These are phyloP conservation scores for Taxawa tesnikishii DNA, from an alignment of 2,329 filamentous ascomycete genomes.

Conservation along the genomic window DNA sequence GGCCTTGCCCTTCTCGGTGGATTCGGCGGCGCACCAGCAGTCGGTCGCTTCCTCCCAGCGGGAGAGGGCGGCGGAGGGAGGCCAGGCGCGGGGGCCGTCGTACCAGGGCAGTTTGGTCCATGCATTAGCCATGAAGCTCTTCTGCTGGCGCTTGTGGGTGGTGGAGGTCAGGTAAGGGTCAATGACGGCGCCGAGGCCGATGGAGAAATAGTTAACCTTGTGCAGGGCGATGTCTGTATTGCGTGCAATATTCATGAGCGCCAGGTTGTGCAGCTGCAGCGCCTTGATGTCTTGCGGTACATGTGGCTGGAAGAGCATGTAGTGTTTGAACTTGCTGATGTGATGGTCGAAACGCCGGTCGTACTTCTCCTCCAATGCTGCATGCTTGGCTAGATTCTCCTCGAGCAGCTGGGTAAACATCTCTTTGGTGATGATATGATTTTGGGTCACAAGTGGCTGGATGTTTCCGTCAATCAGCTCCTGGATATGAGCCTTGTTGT, in stretches of 20 bases:
- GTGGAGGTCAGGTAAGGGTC: constrained; percentile 49
- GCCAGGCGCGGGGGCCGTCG: constrained; percentile 17
- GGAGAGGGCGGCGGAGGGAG: constrained; percentile 46
- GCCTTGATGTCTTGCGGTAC: constrained; percentile 5
- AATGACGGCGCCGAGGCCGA: constrained; percentile 52
- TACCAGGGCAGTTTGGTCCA: constrained; percentile 11
- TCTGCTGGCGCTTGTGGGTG: constrained; percentile 25
- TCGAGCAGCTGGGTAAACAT: constrained; percentile 8
- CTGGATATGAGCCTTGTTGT: constrained; percentile 28
- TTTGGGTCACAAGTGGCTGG: constrained; percentile 5
- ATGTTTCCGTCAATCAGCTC: constrained; percentile 11
- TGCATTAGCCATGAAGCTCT: constrained; percentile 1
- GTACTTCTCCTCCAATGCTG: constrained; percentile 7
- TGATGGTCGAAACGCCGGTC: too few relatives aligned
- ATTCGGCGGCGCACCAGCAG: constrained; percentile 65
- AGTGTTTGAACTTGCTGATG: too few relatives aligned
- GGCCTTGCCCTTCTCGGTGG: constrained; percentile 40
- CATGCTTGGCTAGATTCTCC: constrained; percentile 8
- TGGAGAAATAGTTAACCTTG: constrained; percentile 60
- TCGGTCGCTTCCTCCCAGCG: constrained; percentile 71
- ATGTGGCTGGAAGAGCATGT: constrained; percentile 2
- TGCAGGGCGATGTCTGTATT: constrained; percentile 17
- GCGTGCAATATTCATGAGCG: constrained; percentile 17
- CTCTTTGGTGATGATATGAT: constrained; percentile 10
- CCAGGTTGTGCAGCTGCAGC: constrained; percentile 13